phyloP scores from a whole-genome alignment of 306 rosid species.

The Erythrophleum fordii region DNA sequence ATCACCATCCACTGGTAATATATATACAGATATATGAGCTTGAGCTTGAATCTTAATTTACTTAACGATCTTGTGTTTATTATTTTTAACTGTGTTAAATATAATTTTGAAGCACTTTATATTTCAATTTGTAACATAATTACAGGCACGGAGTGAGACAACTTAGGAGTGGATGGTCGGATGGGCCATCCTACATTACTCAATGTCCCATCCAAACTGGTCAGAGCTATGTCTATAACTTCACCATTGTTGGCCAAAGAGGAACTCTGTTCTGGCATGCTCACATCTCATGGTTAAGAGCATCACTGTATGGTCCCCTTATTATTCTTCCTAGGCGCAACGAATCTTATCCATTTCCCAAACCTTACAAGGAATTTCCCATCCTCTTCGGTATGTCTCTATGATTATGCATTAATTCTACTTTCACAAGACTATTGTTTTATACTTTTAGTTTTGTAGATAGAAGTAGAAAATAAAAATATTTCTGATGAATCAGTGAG shows the following conservation, averaged over 20 bases:
- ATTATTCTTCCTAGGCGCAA: conserved; percentile 57
- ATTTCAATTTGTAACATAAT: not conserved
- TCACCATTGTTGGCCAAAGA: conserved; percentile 70
- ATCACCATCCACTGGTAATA: conserved; percentile 70
- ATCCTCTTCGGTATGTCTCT: conserved; percentile 57
- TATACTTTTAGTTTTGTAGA: too few relatives aligned
- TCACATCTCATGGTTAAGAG: conserved; percentile 72
- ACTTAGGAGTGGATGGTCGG: conserved; percentile 69
- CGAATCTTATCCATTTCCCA: conserved; percentile 63
- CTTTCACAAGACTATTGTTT: too few relatives aligned
- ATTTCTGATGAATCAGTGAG: too few relatives aligned
- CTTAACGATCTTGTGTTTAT: too few relatives aligned
- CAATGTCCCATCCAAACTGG: conserved; percentile 77
- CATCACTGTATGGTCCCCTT: conserved; percentile 71
- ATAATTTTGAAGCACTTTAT: too few relatives aligned
- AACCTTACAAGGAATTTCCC: conserved; percentile 64
- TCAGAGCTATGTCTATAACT: conserved; percentile 66
- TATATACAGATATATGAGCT: not conserved
- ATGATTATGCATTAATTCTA: not conserved
- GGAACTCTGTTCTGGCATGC: conserved; percentile 81
- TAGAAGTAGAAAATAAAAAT: too few relatives aligned
- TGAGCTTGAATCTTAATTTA: not conserved
- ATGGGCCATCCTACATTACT: conserved; percentile 76
- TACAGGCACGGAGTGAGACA: conserved; percentile 76
- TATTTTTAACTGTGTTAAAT: too few relatives aligned